Evolutionary conservation across 78 protist genomes (phyloP), one percentile per base, ranked within the genome.

Genomic region (Dictyostelium purpureum): DNA sequence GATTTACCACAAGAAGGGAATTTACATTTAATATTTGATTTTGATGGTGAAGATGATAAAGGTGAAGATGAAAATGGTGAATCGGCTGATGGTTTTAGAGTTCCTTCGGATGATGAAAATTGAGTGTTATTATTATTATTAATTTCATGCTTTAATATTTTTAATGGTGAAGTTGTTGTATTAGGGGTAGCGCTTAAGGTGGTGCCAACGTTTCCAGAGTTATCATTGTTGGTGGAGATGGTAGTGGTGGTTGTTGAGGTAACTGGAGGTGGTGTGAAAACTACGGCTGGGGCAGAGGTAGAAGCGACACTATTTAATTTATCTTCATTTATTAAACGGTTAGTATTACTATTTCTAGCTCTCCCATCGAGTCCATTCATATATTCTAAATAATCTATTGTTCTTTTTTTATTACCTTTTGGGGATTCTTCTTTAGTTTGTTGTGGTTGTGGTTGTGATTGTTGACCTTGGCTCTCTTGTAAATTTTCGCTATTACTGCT

Each of bases 11-110:
- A 85, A 12, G 40, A 54, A 38, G n/a, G 9, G 6, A 42, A 74
- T 38, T 67, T 63, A 47, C 92, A 85, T 59, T 85, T 85, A 1
- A 70, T 42, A 12, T 37, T 40, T 19, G 42, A 26, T 38, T 49
- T 42, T 11, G 78, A 67, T 19, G 89, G 78, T 24, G 89, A 67
- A 28, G 71, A 28, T 37, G 89, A 52, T 63, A 71, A 65, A 0
- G 77, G 47, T 0, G 88, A 42, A 12, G 88, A 26, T 1, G 79
- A 35, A 7, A 35, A 33, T 66, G 89, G 59, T 12, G 78, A 43
- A 43, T 56, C 14, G 19, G 7, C n/a, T 47, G 7, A 16, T 47
- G 7, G 52, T 47, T 10, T 14, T 0, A 14, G n/a, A 14, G 12
- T 3, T 47, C 12, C 12, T 63, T 33, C 26, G 26, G 71, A 63